Evolutionary conservation across 2,329 filamentous ascomycete species (phyloP), one percentile per base, ranked within the genome.

Genomic region (Phaeosphaeria sp.): DNA sequence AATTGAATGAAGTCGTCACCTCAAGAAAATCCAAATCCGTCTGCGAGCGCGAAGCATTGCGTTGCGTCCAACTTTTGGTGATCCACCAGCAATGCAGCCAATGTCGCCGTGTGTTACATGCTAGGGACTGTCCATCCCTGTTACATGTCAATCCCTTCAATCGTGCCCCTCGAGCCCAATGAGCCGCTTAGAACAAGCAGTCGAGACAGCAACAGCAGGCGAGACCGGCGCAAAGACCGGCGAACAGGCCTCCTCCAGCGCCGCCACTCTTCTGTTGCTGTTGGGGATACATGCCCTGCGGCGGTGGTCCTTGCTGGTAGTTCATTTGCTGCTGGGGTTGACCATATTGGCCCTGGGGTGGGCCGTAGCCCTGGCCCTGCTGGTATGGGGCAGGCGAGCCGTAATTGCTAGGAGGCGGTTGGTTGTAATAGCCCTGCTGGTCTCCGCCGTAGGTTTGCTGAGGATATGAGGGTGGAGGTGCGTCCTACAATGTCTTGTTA

Each of bases 181-280:
- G 43, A 20, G 20, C 22, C 42, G 27, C 54, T 65, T 80, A 83
- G 63, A 83, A 82, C 67, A 84, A 67, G 59, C 80, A 77, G 62
- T 84, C 82, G 72, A 84, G 76, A 75, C 82, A 84, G 65, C 82
- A 84, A 64, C 82, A 84, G 65, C 81, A 83, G 39, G 82, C 81
- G 69, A 83, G 60, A 54, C 73, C 76, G 10, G 77, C 82, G 58
- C 81, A 68, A 44, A 81, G 62, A 17, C 76, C 81, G 3, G 77
- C 78, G 39, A 80, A 73, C 33, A 82, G 68, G 1, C 81, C 81
- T 3, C 72, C 75, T 22, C 66, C 56, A n/a, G 55, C 71, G 17
- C 70, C 67, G 9, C 73, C 72, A 15, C 13, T 11, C 6, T 72
- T 64, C 11, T 72, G 55, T 54, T 75, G 69, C 39, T 74, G 78